These are phyloP conservation scores for Clarkia xantiana DNA, from an alignment of 345 rosid genomes.

Conservation along the genomic window DNA sequence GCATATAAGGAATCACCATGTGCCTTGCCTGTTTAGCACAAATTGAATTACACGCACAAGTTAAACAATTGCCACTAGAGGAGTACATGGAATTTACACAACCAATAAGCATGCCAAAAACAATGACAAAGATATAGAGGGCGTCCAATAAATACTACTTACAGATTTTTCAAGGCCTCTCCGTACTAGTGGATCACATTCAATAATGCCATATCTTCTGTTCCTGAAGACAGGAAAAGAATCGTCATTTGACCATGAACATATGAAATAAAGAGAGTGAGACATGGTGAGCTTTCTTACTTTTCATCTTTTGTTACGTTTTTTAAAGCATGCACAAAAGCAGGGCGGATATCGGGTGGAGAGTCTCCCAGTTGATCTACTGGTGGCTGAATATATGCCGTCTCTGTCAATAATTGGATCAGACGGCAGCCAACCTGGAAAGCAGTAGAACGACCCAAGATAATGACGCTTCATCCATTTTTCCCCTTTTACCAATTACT, in stretches of 20 bases:
- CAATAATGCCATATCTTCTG: slow-evolving; percentile 87
- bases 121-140: no score
- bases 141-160: slow-evolving; percentile 11
- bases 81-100: no score
- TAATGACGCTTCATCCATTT: slow-evolving; percentile 1
- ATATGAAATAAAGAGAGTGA: slow-evolving; percentile 1
- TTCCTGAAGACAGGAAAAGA: slow-evolving; percentile 32
- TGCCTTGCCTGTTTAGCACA: slow-evolving; percentile 64
- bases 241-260: neutral
- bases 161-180: slow-evolving; percentile 89
- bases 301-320: slow-evolving; percentile 42
- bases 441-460: slow-evolving; percentile 11
- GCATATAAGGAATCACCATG: slow-evolving; percentile 98
- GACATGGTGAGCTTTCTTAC: slow-evolving; percentile 28
- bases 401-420: slow-evolving; percentile 72
- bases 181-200: slow-evolving; percentile 70
- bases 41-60: neutral
- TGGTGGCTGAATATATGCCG: slow-evolving; percentile 85
- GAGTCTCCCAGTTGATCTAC: slow-evolving; percentile 55
- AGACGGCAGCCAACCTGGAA: slow-evolving; percentile 78
- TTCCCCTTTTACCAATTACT: slow-evolving; percentile 3
- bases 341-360: slow-evolving; percentile 85
- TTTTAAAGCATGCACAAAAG: slow-evolving; percentile 57
- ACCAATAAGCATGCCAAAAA: no score
- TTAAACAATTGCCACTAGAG: neutral